Evolutionary conservation across 208 protist species (phyloP).

Genomic region (Leptomonas seymouri): DNA sequence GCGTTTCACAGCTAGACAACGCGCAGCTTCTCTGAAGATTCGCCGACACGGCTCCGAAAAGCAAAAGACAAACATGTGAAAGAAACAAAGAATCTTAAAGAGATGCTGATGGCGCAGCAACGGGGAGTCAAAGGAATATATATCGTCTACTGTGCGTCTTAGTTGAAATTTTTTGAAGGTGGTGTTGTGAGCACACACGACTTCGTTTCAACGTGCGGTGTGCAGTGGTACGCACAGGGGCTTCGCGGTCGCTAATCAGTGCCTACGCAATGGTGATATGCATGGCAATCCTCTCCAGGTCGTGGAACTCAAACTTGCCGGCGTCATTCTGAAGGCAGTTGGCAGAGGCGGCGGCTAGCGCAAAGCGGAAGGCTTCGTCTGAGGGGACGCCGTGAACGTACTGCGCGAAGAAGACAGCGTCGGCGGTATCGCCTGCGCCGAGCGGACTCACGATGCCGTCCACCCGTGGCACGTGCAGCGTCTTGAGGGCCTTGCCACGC

Average conservation of each 20-base stretch:
- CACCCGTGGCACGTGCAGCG: slow-evolving; percentile 26
- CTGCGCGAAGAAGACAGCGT: slow-evolving; percentile 40
- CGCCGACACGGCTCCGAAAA: too few species aligned
- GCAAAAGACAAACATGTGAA: too few species aligned
- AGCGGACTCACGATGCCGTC: slow-evolving; percentile 40
- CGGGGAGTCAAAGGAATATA: slow-evolving; percentile 7
- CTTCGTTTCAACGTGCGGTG: too few species aligned
- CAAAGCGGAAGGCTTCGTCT: slow-evolving; percentile 33
- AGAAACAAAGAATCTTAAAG: too few species aligned
- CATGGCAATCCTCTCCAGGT: slow-evolving; percentile 77
- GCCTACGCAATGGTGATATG: slow-evolving; percentile 37
- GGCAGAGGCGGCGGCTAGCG: slow-evolving; percentile 36
- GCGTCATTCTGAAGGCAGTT: slow-evolving; percentile 47
- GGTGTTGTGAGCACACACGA: background rate
- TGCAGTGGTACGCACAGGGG: too few species aligned
- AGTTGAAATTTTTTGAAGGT: slow-evolving; percentile 4
- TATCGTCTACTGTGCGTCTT: background rate
- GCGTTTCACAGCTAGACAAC: too few species aligned
- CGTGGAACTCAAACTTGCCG: slow-evolving; percentile 14
- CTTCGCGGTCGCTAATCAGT: too few species aligned
- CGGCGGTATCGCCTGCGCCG: slow-evolving; percentile 40
- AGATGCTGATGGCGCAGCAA: too few species aligned
- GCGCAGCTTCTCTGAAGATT: too few species aligned
- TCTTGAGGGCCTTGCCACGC: slow-evolving; percentile 9
- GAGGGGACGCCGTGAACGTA: slow-evolving; percentile 20